Conservation (phyloP, 371 early-diverging fungal genomes). For the Rhizomucor miehei region DNA sequence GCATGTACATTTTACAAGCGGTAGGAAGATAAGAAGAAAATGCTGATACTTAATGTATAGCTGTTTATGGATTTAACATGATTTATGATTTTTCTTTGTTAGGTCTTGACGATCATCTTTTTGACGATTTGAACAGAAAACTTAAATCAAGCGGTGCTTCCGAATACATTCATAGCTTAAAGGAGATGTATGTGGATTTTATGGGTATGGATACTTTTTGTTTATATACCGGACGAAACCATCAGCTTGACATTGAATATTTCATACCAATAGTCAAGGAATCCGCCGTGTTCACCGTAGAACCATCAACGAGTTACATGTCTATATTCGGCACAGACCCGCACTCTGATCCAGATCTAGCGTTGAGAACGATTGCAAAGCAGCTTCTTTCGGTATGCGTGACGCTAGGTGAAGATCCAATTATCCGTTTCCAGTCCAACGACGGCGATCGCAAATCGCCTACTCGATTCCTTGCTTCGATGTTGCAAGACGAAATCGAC, state of each 20-base stretch:
- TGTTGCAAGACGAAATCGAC: slow-evolving; percentile 73
- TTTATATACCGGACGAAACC: neutral
- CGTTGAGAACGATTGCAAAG: slow-evolving; percentile 67
- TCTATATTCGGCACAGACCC: slow-evolving; percentile 53
- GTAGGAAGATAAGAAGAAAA: too few species aligned
- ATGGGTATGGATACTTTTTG: slow-evolving; percentile 25
- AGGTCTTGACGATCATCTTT: slow-evolving; percentile 73
- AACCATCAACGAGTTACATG: slow-evolving; percentile 62
- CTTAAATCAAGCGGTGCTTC: slow-evolving; percentile 57
- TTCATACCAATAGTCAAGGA: slow-evolving; percentile 60
- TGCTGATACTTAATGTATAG: too few species aligned
- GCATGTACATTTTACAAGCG: slow-evolving; percentile 79
- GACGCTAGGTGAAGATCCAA: slow-evolving; percentile 81
- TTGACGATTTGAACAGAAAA: slow-evolving; percentile 46
- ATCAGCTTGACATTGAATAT: too few species aligned
- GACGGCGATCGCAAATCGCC: slow-evolving; percentile 4
- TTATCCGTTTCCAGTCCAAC: slow-evolving; percentile 75
- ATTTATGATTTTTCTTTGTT: slow-evolving; percentile 20
- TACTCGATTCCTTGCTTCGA: slow-evolving; percentile 54
- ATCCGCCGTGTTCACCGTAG: slow-evolving; percentile 78
- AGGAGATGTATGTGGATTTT: slow-evolving; percentile 80
- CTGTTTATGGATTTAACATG: too few species aligned
- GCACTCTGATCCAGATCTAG: slow-evolving; percentile 44
- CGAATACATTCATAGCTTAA: slow-evolving; percentile 63
- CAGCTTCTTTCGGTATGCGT: slow-evolving; percentile 75